Conservation (phyloP, 768 basidiomycete genomes). For the Kwoniella sp. region DNA sequence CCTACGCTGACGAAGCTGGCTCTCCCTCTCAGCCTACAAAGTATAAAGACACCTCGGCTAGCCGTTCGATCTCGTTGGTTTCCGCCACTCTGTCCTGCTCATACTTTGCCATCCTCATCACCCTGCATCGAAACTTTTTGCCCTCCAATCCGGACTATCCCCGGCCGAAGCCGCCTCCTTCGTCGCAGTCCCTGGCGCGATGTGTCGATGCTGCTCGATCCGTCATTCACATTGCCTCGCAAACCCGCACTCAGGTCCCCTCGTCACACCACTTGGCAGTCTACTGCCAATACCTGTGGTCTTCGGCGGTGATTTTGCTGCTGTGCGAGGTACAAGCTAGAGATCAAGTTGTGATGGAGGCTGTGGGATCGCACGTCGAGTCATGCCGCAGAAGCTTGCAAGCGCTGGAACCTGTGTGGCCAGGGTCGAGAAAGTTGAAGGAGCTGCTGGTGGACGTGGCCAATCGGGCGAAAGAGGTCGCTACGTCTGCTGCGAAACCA, state of each 20-base stretch:
- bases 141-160: slow-evolving; percentile 36
- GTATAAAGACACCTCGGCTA: slow-evolving; percentile 38
- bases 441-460: slow-evolving; percentile 41
- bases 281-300: slow-evolving; percentile 44
- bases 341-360: slow-evolving; percentile 41
- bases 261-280: slow-evolving; percentile 42
- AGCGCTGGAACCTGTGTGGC: slow-evolving; percentile 44
- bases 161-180: slow-evolving; percentile 34
- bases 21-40: slow-evolving; percentile 27
- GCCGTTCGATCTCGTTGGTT: slow-evolving; percentile 31
- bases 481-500: not conserved
- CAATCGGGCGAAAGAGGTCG: slow-evolving; percentile 30
- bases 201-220: slow-evolving; percentile 45
- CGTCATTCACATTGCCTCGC: slow-evolving; percentile 42
- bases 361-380: slow-evolving; percentile 39
- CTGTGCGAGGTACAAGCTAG: slow-evolving; percentile 43
- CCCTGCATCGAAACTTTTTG: slow-evolving; percentile 43
- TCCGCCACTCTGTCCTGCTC: slow-evolving; percentile 39
- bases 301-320: slow-evolving; percentile 40
- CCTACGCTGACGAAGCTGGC: not conserved
- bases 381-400: slow-evolving; percentile 26
- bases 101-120: slow-evolving; percentile 41
- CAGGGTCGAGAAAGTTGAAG: slow-evolving; percentile 38
- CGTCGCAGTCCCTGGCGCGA: slow-evolving; percentile 35
- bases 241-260: slow-evolving; percentile 36